These are phyloP conservation scores for Fusarium euwallaceae DNA, from an alignment of 2,329 filamentous ascomycete species.

Conservation along the genomic window DNA sequence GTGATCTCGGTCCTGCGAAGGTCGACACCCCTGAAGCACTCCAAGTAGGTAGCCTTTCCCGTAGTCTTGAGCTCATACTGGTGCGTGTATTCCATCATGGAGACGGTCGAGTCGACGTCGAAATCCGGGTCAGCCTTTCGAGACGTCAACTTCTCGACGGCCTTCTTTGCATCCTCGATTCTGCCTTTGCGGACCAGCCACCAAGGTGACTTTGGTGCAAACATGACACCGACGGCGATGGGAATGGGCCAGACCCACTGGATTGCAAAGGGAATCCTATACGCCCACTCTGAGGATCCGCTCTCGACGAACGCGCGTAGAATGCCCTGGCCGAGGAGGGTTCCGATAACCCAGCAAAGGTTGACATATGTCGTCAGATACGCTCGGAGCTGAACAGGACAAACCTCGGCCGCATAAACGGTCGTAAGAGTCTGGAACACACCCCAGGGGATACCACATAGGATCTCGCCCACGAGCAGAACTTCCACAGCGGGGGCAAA, in stretches of 20 bases:
- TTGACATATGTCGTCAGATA: neutral
- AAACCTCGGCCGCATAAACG: neutral
- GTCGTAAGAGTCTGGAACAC: neutral
- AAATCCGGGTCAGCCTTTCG: too few relatives aligned
- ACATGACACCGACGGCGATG: neutral
- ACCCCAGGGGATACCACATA: conserved; percentile 1
- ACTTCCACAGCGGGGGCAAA: conserved; percentile 31
- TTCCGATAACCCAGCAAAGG: too few relatives aligned
- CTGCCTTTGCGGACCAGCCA: conserved; percentile 3
- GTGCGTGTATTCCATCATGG: neutral
- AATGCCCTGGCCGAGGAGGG: too few relatives aligned
- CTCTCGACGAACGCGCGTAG: too few relatives aligned
- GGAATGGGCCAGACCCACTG: neutral
- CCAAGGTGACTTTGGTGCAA: conserved; percentile 13
- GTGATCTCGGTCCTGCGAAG: conserved; percentile 57
- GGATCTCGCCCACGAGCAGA: conserved; percentile 16
- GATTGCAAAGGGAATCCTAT: conserved; percentile 9
- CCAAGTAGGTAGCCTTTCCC: conserved; percentile 49
- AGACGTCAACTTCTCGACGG: neutral
- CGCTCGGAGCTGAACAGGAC: neutral
- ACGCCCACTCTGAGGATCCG: neutral
- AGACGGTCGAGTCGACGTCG: neutral
- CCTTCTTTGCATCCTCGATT: neutral
- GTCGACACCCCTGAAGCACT: conserved; percentile 61
- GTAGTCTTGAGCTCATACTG: neutral